Base-by-base conservation (phyloP, 2,329 filamentous ascomycete genomes). In the Catunica adiposa region DNA sequence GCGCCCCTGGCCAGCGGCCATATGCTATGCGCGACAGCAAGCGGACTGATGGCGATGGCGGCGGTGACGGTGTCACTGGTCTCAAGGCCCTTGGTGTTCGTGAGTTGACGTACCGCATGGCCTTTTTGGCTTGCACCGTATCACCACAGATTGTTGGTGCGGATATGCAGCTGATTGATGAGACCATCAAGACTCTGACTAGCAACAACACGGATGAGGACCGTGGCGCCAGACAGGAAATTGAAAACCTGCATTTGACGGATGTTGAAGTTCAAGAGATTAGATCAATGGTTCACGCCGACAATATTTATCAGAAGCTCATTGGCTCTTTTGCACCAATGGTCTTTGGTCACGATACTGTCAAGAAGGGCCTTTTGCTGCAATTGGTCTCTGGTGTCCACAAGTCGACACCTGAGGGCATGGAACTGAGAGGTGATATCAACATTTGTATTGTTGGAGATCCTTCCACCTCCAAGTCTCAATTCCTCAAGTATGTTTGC, bases 391-490 rank as follows among this genome's bases (percentile, higher is more conserved):
- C 89, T n/a, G 92, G 92, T 73, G 87, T 98, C 1, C 82, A 82
- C 69, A 98, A 98, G 68, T 79, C 79, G 22, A 98, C 92, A 0
- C 78, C 88, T 0, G 92, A 98, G 70, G 90, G 88, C 60, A 95
- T 98, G 88, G 82, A 89, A 60, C 77, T 98, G 46, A 83, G 92
- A 77, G 92, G 92, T 62, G 92, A 98, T 66, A 89, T 98, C 73
- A 98, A 98, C 71, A 94, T 98, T 60, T 98, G 92, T 69, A 87
- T 98, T 62, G 92, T 98, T 58, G 92, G 92, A 59, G 92, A 98
- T 66, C 92, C 92, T 1, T 94, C 87, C 9, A 98, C 92, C 1
- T 94, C 88, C 61, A 98, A 98, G 68, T 96, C 89, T 31, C 92
- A 98, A 64, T 98, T 98, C 68, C 73, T 98, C 63, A 97, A 97